Evolutionary conservation across 306 rosid species (phyloP).

Genomic region (Quercus variabilis): DNA sequence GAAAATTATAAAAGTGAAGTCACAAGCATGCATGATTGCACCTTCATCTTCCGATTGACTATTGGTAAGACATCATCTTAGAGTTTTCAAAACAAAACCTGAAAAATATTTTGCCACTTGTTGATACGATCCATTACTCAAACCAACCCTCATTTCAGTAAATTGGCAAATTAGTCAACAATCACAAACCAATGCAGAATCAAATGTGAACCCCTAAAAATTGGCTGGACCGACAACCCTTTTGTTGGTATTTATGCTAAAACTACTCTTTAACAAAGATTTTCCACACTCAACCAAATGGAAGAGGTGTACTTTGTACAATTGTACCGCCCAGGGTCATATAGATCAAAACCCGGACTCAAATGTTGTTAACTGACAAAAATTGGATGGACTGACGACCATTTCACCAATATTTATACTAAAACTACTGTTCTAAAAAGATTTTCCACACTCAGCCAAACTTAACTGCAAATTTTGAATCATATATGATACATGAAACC

Average conservation of each 20-base stretch:
- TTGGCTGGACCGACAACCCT: not conserved
- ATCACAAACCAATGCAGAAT: not conserved
- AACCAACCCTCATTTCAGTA: not conserved
- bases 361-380: no score
- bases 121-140: not conserved
- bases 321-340: no score
- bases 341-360: no score
- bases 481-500: no score
- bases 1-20: not conserved
- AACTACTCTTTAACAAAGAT: not conserved
- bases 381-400: no score
- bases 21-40: not conserved
- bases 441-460: not conserved
- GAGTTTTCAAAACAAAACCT: not conserved
- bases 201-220: not conserved
- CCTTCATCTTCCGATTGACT: not conserved
- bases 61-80: not conserved
- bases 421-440: no score
- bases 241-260: no score
- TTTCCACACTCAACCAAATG: not conserved
- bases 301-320: no score
- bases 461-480: not conserved
- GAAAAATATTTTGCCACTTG: not conserved
- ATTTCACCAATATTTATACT: no score
- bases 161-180: not conserved